A percentile compares a stretch with the other conserved stretches of the same genome.
These are phyloP conservation scores for Colletotrichum simmondsii DNA, from an alignment of 2,329 filamentous ascomycete species.

Conservation along the genomic window DNA sequence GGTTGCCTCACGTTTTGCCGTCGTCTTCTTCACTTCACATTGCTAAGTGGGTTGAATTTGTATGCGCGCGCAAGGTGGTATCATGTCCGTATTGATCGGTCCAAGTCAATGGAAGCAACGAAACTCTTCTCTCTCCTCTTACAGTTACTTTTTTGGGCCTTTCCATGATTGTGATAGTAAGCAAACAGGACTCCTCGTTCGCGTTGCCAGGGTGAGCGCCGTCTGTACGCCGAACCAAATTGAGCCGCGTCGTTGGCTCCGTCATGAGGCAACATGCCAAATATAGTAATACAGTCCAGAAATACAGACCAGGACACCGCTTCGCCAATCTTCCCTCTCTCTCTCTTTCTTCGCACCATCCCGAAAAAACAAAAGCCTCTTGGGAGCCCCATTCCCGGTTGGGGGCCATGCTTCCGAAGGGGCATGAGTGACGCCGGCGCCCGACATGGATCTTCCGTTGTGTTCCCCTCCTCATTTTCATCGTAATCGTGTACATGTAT, in stretches of 20 bases:
- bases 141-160: constrained; percentile 20
- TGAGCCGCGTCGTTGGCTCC: constrained; percentile 13
- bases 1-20: background rate
- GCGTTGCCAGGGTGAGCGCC: constrained; percentile 3
- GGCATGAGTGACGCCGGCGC: constrained; percentile 24
- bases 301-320: constrained; percentile 12
- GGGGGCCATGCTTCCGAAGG: constrained; percentile 9
- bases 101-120: background rate
- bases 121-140: constrained; percentile 15
- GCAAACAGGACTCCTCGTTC: constrained; percentile 10
- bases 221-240: constrained; percentile 8
- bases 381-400: background rate
- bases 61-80: constrained; percentile 11
- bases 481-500: constrained; percentile 33
- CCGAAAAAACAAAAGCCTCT: constrained; percentile 13
- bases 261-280: constrained; percentile 9
- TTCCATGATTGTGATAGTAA: background rate
- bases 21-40: background rate
- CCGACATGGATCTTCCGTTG: constrained; percentile 1
- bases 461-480: constrained; percentile 17
- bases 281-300: constrained; percentile 22
- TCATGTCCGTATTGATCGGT: constrained; percentile 23
- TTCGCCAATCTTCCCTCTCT: constrained; percentile 14
- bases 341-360: constrained; percentile 9
- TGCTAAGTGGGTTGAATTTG: background rate